Evolutionary conservation across 2,329 filamentous ascomycete genomes (phyloP).

Genomic region (Cladophialophora carrionii): DNA sequence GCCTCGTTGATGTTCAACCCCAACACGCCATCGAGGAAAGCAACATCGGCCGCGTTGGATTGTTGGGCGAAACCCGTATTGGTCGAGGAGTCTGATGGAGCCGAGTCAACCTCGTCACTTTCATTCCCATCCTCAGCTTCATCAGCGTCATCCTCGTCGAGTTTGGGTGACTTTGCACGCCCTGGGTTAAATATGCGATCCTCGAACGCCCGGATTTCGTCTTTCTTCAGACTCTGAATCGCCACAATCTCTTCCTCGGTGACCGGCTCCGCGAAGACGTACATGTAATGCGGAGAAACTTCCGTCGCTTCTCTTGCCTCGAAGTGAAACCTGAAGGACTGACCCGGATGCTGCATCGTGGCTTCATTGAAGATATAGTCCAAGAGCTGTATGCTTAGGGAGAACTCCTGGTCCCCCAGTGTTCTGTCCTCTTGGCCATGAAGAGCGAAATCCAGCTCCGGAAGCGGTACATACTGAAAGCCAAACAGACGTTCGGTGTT

Average conservation of each 20-base stretch:
- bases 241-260: constrained; percentile 69
- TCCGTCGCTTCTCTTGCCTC: constrained; percentile 66
- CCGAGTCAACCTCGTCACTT: constrained; percentile 16
- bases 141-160: constrained; percentile 25
- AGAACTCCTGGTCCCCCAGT: constrained; percentile 84
- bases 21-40: constrained; percentile 33
- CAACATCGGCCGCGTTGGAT: constrained; percentile 35
- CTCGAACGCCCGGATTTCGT: constrained; percentile 70
- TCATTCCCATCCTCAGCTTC: constrained; percentile 13
- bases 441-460: constrained; percentile 87
- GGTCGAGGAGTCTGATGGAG: neutral
- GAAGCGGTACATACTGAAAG: constrained; percentile 87
- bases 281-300: constrained; percentile 66
- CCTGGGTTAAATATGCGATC: constrained; percentile 48
- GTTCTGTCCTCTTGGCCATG: constrained; percentile 71
- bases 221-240: constrained; percentile 71
- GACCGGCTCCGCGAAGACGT: constrained; percentile 87
- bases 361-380: constrained; percentile 79
- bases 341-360: constrained; percentile 71
- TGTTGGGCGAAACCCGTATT: neutral
- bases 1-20: constrained; percentile 21
- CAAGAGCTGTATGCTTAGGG: constrained; percentile 74
- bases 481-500: constrained; percentile 95
- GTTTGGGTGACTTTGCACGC: constrained; percentile 36
- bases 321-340: constrained; percentile 77